Evolutionary conservation across 352 stramenopile genomes (phyloP), one percentile per base, ranked within the genome.

Genomic region (Peronospora farinosa): DNA sequence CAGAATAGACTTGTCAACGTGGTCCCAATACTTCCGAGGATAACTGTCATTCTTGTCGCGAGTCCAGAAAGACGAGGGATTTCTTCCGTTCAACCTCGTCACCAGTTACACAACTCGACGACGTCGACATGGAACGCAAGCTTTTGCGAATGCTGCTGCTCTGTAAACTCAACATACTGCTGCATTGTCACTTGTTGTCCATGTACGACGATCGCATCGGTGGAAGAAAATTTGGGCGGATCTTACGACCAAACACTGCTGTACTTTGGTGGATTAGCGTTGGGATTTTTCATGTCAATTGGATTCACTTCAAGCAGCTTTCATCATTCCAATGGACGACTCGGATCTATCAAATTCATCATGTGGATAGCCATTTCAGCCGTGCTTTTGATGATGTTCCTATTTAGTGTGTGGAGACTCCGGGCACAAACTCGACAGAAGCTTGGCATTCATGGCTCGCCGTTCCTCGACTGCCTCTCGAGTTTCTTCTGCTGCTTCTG

Each of bases 401-500:
- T 81, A 16, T 40, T 78, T 19, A 59, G 71, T 8, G 64, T 81
- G 25, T 74, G 63, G 63, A 31, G 51, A 32, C 46, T 81, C 30
- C 69, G 67, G 13, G 50, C 54, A 39, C 55, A 67, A 25, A 73
- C 72, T 19, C 69, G 74, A n/a, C 56, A 57, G 10, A 45, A 11
- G 6, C 74, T 84, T 27, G 63, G 59, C 17, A 74, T 86, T 33
- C 59, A 56, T 19, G 74, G 74, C 28, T 68, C 61, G 4, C 30
- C 43, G 0, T 33, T 57, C 2, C 38, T 56, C n/a, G 74, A 86
- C 51, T 74, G 57, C 16, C 16, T 68, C 25, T 51, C 65, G 0
- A 75, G 67, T 27, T 57, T 67, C 36, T 71, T 47, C 25, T 86
- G 72, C 54, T 72, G 54, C 43, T 83, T 69, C 55, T 86, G 74